Evolutionary conservation across 768 basidiomycete genomes (phyloP).

Genomic region (Serendipita indica): DNA sequence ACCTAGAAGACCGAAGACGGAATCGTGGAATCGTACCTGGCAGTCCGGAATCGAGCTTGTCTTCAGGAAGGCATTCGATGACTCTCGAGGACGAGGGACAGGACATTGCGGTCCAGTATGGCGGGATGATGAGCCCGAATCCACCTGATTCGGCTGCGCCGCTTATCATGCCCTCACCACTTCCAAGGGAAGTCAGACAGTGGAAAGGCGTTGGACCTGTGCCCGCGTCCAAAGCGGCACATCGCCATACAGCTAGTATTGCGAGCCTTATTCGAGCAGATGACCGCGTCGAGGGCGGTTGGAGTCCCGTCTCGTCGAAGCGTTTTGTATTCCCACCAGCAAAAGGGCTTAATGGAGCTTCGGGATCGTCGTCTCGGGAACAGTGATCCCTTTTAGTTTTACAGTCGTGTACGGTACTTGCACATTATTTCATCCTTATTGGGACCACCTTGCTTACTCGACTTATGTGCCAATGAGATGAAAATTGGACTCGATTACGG

Average conservation of each 20-base stretch:
- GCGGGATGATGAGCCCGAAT: slow-evolving; percentile 14
- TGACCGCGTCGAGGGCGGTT: slow-evolving; percentile 66
- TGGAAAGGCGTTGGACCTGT: slow-evolving; percentile 15
- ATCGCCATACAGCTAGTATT: slow-evolving; percentile 72
- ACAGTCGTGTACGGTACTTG: too few species aligned
- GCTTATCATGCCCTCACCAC: slow-evolving; percentile 19
- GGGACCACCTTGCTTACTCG: too few species aligned
- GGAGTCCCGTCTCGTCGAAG: slow-evolving; percentile 53
- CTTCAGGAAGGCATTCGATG: slow-evolving; percentile 9
- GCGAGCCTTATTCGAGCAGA: slow-evolving; percentile 66
- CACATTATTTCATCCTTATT: too few species aligned
- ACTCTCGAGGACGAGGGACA: slow-evolving; percentile 50
- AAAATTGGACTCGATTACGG: too few species aligned
- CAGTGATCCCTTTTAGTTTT: too few species aligned
- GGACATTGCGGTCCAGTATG: slow-evolving; percentile 50
- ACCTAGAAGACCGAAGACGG: slow-evolving; percentile 33
- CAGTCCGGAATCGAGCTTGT: slow-evolving; percentile 9
- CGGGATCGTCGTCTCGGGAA: not conserved
- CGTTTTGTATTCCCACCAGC: slow-evolving; percentile 37
- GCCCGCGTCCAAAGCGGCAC: slow-evolving; percentile 29
- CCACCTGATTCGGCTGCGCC: slow-evolving; percentile 25
- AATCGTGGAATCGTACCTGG: not conserved
- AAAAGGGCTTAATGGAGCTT: not conserved
- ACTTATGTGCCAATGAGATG: too few species aligned
- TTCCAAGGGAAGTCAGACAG: not conserved